Evolutionary conservation across 371 early-diverging fungal genomes (phyloP).

Genomic region (Zopfochytrium polystomum): DNA sequence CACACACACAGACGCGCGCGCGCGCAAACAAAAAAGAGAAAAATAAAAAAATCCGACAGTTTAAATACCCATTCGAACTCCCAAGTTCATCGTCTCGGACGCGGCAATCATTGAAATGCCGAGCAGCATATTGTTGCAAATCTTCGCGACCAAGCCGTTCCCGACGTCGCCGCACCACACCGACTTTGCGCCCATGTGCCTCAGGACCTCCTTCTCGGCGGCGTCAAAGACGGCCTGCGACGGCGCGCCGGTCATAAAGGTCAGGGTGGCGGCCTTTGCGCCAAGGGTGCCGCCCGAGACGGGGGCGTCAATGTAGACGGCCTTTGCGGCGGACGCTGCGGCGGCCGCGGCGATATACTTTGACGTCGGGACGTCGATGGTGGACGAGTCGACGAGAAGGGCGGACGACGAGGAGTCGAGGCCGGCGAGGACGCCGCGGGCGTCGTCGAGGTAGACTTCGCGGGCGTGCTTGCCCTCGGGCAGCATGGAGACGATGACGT

Average conservation of each 20-base stretch:
- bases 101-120: conserved; percentile 92
- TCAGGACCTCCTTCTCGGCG: conserved; percentile 62
- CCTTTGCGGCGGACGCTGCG: conserved; percentile 56
- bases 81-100: conserved; percentile 89
- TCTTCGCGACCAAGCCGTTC: conserved; percentile 90
- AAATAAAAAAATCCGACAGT: no score
- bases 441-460: conserved; percentile 68
- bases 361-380: conserved; percentile 78
- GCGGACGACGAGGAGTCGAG: conserved; percentile 42
- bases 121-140: conserved; percentile 96
- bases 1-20: no score
- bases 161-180: conserved; percentile 81
- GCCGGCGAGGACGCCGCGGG: conserved; percentile 43
- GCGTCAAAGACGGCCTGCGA: conserved; percentile 55
- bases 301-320: conserved; percentile 86
- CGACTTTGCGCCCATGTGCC: conserved; percentile 89
- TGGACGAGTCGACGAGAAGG: conserved; percentile 84
- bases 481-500: conserved; percentile 89
- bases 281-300: conserved; percentile 92
- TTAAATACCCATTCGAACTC: conserved; percentile 46
- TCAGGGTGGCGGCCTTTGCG: conserved; percentile 87
- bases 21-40: conserved; percentile 44
- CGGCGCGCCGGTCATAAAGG: conserved; percentile 94
- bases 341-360: conserved; percentile 62
- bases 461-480: conserved; percentile 74